Evolutionary conservation across 176 grass and related monocot species (phyloP), one percentile per base, ranked within the genome.

Genomic region (Phoenix dactylifera): DNA sequence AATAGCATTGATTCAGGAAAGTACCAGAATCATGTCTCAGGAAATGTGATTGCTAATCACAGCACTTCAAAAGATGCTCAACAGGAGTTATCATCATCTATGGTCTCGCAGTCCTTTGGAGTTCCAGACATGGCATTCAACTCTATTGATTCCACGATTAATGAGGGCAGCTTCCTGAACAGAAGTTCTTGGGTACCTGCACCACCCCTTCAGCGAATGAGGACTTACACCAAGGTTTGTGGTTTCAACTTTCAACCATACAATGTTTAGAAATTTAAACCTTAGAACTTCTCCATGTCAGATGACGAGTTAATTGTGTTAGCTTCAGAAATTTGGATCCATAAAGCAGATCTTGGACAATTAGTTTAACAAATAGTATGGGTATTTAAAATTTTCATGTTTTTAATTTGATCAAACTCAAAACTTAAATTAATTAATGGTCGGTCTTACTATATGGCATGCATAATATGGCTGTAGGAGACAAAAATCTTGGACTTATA

Each of bases 171-270:
- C n/a, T 85, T 82, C 55, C 78, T 85, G 69, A 80, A 77, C 48
- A 82, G 35, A 69, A 85, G 72, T 72, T 82, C 81, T 7, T 57
- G 71, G 72, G 55, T 57, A 65, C 51, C 81, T 24, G 78, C 77
- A 54, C 81, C 77, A 49, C 62, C 74, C 72, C 70, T 71, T 69
- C 81, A 89, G 67, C 50, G 86, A n/a, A 89, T 85, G 79, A 67
- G 86, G 70, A 89, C 86, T 14, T 89, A 85, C 75, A 89, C 86
- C 19, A 89, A 89, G 86, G 86, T 89, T 39, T 82, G 74, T 69
- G 52, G 55, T 75, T 57, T 66, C 30, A 12, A 50, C 56, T 58
- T 57, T 66, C 30, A 16, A 50, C 56, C 54, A 32, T 60, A 44
- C 35, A 44, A 12, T 44, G 9, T 44, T 44, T 44, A 44, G 7